Base-by-base conservation (phyloP, 768 basidiomycete genomes). In the Boletus fagicola region DNA sequence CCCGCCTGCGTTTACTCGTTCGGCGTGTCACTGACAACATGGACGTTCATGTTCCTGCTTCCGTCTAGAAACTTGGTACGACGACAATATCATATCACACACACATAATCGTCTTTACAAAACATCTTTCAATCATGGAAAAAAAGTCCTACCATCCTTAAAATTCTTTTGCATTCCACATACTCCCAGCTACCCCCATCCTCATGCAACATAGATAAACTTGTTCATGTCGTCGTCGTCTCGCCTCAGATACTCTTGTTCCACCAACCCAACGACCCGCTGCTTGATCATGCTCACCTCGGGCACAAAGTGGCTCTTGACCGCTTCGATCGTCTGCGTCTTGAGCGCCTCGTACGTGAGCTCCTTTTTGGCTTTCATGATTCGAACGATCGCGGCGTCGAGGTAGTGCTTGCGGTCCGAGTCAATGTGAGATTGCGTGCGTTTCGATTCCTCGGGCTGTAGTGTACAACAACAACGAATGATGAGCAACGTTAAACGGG, bases 321-420 rank as follows among this genome's bases (percentile, higher is more conserved):
- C 92, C 24, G 93, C 88, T 20, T 91, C 87, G 56, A 97, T 85
- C 11, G 92, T 91, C 61, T 86, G 86, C 49, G 84, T 82, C 73
- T 92, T 88, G 65, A 98, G 80, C 62, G 88, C 80, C 63, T 90
- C 85, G 65, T 92, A 85, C 26, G 76, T 78, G 73, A 96, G 77
- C 73, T 90, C 88, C 75, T 96, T 98, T 64, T 84, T 83, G 3
- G 85, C 86, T 71, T 98, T 98, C 94, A 98, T 95, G 66, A 96
- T 85, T 7, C 97, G 87, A 35, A 99, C 96, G 64, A 99, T 95
- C 22, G 95, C 95, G 0, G 94, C 94, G 63, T 98, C 94, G 15
- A 98, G 78, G 56, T 87, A 86, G 65, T 87, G 82, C 58, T 87
- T 86, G 58, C 96, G 84, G 72, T 98, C 94, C 36, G 86, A 84